Evolutionary conservation across 1,139 yeast genomes (phyloP), one percentile per base, ranked within the genome.

Genomic region (Geotrichum citri-aurantii): DNA sequence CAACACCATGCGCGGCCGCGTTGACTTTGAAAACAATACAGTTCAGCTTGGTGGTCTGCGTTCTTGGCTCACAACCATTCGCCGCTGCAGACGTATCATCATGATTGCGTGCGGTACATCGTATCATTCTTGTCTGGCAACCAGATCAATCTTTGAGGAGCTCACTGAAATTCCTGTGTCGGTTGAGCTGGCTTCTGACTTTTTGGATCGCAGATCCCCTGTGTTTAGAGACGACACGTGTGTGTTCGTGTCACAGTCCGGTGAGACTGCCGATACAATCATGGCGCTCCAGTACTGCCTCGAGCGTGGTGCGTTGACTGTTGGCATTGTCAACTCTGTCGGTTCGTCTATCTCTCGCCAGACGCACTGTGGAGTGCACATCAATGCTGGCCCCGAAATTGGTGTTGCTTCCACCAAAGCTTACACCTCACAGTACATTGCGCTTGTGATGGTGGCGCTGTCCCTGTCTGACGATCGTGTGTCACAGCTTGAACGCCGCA

Each of bases 331-430:
- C 56, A 83, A 84, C 72, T 83, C 91, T 65, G 99, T 95, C 52
- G 99, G 99, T 69, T 95, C 99, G 7, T 85, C 95, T 56, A 90
- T 95, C 77, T 92, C 98, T 27, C 85, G 97, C 74, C 87, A 84
- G 70, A 95, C 99, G 48, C 96, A 92, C 75, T 95, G 99, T 79
- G 99, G 99, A 82, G 97, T 95, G 58, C 99, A 95, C 74, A 92
- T 95, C 73, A 95, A 95, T 73, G 99, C 99, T 52, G 99, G 99
- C 64, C 99, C 99, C 47, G 99, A 95, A 78, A 92, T 95, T 66
- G 99, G 99, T 74, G 99, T 95, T 68, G 99, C 99, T 12, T 91
- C 98, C n/a, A 95, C 99, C 56, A 95, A 95, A 78, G 99, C 99
- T 29, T 95, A 95, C 77, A 93, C 99, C n/a, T 95, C 99, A 24